Base-by-base conservation (phyloP, 108 stramenopile species). In the Aurantiochytrium sp. region DNA sequence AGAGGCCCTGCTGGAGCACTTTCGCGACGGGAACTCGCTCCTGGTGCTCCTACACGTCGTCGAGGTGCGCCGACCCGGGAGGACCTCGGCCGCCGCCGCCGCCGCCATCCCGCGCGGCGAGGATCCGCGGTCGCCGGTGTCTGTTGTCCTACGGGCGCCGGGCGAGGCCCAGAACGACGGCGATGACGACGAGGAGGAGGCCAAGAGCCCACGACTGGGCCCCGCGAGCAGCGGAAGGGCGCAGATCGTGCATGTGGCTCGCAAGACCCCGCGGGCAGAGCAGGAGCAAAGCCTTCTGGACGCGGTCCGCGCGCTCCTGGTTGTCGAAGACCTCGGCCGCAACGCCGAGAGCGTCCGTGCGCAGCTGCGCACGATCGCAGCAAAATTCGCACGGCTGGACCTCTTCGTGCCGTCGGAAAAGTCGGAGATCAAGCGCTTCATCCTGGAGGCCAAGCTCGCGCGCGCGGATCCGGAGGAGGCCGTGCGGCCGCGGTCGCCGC, bases 371-470 rank as follows among this genome's bases (percentile, higher is more conserved):
- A 48, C 73, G 17, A 81, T 81, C 12, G 73, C 39, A 48, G 45
- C 42, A 12, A 48, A n/a, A 12, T 81, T 81, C 12, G 45, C 39
- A 24, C 73, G 45, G 42, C 73, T 81, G 12, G 73, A 81, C 32
- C 73, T 81, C 3, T 81, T 48, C 24, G 73, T 81, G 32, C 73
- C 73, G 50, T 81, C 73, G 0, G 73, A 81, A 17, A 48, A 17
- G 73, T 81, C 73, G 6, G 42, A 81, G 30, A 48, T 81, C n/a
- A 41, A 81, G 32, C 39, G 73, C 8, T 81, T 81, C 32, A 22
- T 81, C 6, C 73, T 81, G 45, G 73, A 81, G 3, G 73, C 73
- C 39, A 41, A 48, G 73, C 73, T 81, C 19, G 73, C 73, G 6
- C 39, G 45, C 12, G 39, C 73, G 6, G 73, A 81, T 24, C 45